These are phyloP conservation scores for Fusarium sp. DNA, from an alignment of 2,329 filamentous ascomycete genomes.

Conservation along the genomic window DNA sequence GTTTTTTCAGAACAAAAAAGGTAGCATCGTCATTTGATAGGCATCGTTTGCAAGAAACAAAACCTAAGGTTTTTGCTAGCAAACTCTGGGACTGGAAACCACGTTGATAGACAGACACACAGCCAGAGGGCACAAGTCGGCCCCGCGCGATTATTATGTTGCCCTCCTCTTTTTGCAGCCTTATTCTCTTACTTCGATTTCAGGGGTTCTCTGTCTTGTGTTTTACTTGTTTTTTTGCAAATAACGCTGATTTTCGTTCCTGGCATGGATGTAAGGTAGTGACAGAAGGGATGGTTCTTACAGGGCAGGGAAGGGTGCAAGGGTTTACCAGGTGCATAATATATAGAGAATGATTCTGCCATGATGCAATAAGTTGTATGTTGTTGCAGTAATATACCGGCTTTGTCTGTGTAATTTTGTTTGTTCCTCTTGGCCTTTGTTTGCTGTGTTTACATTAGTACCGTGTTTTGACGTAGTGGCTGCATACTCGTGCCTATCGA, in stretches of 20 bases:
- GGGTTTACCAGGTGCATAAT: slow-evolving; percentile 43
- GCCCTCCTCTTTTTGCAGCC: slow-evolving; percentile 38
- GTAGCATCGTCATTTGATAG: slow-evolving; percentile 44
- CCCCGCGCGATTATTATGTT: slow-evolving; percentile 39
- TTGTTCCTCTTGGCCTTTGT: not conserved
- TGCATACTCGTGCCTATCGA: not conserved
- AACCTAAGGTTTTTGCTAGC: slow-evolving; percentile 35
- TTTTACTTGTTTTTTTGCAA: slow-evolving; percentile 21
- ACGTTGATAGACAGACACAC: slow-evolving; percentile 45
- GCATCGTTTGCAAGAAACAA: slow-evolving; percentile 37
- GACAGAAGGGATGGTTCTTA: slow-evolving; percentile 34
- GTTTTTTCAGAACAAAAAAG: slow-evolving; percentile 39
- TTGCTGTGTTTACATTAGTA: too few relatives aligned
- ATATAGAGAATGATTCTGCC: slow-evolving; percentile 43
- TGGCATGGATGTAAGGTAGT: slow-evolving; percentile 42
- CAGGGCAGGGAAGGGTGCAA: slow-evolving; percentile 36
- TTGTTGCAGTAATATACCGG: slow-evolving; percentile 4
- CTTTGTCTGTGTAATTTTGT: not conserved
- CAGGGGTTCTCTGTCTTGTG: slow-evolving; percentile 33
- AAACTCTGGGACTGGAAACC: slow-evolving; percentile 40
- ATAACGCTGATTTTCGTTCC: slow-evolving; percentile 34
- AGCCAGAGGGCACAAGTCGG: slow-evolving; percentile 39
- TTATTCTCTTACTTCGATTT: slow-evolving; percentile 37
- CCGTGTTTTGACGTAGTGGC: not conserved
- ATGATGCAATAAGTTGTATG: slow-evolving; percentile 22